Percentiles rank a stretch among this genome's conserved stretches.
These are phyloP conservation scores for Escovopsis sp. DNA, from an alignment of 2,329 filamentous ascomycete genomes.

Conservation along the genomic window DNA sequence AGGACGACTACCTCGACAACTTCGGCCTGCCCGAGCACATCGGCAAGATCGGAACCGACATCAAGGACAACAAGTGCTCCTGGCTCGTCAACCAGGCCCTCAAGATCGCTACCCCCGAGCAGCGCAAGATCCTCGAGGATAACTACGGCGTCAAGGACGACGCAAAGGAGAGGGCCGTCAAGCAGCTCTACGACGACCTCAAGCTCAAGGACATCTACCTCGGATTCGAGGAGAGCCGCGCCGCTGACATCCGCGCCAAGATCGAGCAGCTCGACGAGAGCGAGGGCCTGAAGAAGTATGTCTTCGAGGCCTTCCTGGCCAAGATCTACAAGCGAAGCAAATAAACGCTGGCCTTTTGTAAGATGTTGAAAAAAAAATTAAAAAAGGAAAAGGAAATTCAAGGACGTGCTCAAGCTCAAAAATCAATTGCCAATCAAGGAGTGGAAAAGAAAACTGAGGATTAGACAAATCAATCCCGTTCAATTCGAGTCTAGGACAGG, in stretches of 20 bases:
- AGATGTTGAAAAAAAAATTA: neutral
- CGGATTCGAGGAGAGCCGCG: conserved; percentile 78
- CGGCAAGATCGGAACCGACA: conserved; percentile 97
- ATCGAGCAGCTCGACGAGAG: conserved; percentile 75
- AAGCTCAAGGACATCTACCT: conserved; percentile 71
- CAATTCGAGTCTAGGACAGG: no score
- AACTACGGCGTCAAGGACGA: conserved; percentile 92
- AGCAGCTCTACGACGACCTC: conserved; percentile 77
- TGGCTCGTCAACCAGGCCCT: conserved; percentile 96
- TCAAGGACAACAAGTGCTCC: conserved; percentile 98
- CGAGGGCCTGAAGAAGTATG: conserved; percentile 73
- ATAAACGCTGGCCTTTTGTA: conserved; percentile 31
- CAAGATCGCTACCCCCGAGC: conserved; percentile 62
- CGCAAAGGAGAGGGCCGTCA: conserved; percentile 68
- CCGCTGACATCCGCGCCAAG: conserved; percentile 59
- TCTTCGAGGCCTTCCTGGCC: conserved; percentile 78
- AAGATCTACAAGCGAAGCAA: conserved; percentile 99
- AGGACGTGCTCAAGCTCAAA: neutral
- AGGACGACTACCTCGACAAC: conserved; percentile 98
- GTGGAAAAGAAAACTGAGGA: neutral
- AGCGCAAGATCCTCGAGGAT: conserved; percentile 74
- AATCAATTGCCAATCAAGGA: neutral
- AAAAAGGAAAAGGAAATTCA: no score
- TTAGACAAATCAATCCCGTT: neutral
- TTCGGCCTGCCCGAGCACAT: conserved; percentile 86